phyloP scores from a whole-genome alignment of 106 monocot genomes.

The Platanthera guangdongensis region DNA sequence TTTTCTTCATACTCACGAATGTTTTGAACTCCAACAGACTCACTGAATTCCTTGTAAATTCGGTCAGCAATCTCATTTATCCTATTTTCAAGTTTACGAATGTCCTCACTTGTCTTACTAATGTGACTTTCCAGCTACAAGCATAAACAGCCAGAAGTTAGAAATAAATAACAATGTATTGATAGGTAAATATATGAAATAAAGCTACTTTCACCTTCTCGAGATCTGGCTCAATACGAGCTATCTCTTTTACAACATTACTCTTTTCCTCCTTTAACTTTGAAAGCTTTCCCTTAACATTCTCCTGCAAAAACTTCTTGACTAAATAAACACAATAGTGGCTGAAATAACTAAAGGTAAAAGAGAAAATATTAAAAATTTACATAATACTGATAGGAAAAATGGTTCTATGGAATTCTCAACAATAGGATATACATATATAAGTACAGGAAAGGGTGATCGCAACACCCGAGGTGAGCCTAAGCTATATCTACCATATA shows the following conservation, averaged over 20 bases:
- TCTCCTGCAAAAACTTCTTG: constrained; percentile 53
- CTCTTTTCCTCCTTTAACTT: constrained; percentile 61
- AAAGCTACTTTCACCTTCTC: constrained; percentile 44
- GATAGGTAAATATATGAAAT: not conserved
- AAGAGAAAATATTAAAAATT: not conserved
- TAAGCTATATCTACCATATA: too few species aligned
- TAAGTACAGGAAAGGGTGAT: too few species aligned
- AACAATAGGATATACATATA: too few species aligned
- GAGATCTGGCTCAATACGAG: constrained; percentile 57
- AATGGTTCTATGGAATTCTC: too few species aligned
- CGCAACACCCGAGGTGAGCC: too few species aligned
- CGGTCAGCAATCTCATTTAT: constrained; percentile 88
- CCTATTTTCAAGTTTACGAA: constrained; percentile 56
- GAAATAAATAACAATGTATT: not conserved
- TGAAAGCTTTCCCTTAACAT: constrained; percentile 47
- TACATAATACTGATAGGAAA: too few species aligned
- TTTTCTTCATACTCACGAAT: constrained; percentile 99
- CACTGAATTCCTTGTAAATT: constrained; percentile 89
- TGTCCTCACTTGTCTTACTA: constrained; percentile 54
- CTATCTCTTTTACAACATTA: constrained; percentile 65
- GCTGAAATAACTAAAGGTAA: not conserved
- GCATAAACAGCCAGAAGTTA: constrained; percentile 7
- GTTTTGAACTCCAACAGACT: constrained; percentile 83
- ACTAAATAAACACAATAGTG: constrained; percentile 1
- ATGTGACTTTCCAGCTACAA: constrained; percentile 52